phyloP scores from a whole-genome alignment of 1,284 basidiomycete genomes.

The Naganishia albida region DNA sequence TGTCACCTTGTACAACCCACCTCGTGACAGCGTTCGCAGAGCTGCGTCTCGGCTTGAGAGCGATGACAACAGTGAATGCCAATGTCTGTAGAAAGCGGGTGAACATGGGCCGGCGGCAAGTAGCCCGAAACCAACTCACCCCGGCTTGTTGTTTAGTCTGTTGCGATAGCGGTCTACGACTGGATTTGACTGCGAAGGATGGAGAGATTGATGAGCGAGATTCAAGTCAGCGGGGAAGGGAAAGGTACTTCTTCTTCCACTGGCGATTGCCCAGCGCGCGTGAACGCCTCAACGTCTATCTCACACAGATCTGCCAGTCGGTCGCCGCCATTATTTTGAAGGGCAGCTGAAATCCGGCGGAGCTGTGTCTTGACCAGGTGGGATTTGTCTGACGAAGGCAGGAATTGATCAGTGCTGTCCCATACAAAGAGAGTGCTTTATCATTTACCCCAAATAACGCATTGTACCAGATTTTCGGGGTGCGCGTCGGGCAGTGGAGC shows the following conservation, averaged over 20 bases:
- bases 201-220: background rate
- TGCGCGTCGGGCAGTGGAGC: constrained; percentile 85
- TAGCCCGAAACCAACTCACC: constrained; percentile 57
- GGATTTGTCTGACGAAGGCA: constrained; percentile 65
- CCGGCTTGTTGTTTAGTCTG: constrained; percentile 28
- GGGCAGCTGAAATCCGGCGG: constrained; percentile 63
- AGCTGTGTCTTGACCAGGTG: constrained; percentile 69
- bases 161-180: constrained; percentile 21
- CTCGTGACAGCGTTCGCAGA: constrained; percentile 64
- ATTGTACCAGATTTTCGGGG: constrained; percentile 88
- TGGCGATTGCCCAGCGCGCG: no score
- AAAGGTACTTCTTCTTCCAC: background rate
- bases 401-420: background rate
- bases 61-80: constrained; percentile 55
- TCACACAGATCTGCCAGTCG: constrained; percentile 35
- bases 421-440: background rate
- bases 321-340: constrained; percentile 57
- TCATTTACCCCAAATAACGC: constrained; percentile 77
- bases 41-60: constrained; percentile 54
- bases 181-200: constrained; percentile 34
- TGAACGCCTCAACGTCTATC: background rate
- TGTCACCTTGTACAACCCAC: constrained; percentile 69
- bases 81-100: background rate
- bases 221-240: no score
- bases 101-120: constrained; percentile 58